Evolutionary conservation across 768 basidiomycete species (phyloP).

Genomic region (Trametes villosa): DNA sequence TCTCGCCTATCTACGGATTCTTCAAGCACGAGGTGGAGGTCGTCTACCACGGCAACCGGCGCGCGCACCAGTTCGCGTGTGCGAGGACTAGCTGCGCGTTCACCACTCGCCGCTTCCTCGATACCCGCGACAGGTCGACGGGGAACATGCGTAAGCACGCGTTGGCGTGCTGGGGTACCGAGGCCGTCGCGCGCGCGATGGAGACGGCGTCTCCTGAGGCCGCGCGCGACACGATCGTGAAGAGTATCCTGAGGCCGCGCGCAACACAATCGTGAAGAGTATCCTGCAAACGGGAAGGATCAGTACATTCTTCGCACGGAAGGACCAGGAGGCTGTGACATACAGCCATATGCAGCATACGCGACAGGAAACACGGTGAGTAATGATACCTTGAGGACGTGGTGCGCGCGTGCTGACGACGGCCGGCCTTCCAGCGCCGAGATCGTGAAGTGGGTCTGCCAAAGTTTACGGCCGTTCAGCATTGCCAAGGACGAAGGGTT

Average conservation of each 20-base stretch:
- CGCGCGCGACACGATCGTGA: not conserved
- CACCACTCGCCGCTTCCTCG: conserved; percentile 26
- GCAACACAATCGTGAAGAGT: no score
- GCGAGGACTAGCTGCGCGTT: conserved; percentile 24
- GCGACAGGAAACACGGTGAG: conserved; percentile 23
- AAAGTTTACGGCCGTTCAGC: conserved; percentile 38
- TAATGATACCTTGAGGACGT: no score
- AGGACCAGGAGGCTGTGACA: conserved; percentile 32
- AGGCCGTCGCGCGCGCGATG: conserved; percentile 21
- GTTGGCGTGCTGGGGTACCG: conserved; percentile 39
- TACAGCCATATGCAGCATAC: conserved; percentile 38
- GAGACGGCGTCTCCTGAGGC: conserved; percentile 17
- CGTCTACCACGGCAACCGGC: conserved; percentile 22
- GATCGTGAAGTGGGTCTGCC: conserved; percentile 41
- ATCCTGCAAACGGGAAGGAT: conserved; percentile 26
- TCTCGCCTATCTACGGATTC: conserved; percentile 35
- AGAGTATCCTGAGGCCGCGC: not conserved
- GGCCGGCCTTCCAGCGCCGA: no score
- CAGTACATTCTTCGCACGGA: conserved; percentile 33
- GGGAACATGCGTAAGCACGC: conserved; percentile 36
- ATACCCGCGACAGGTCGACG: conserved; percentile 32
- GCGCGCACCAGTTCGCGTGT: conserved; percentile 34
- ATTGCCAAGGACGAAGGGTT: conserved; percentile 43
- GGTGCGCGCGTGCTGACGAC: no score
- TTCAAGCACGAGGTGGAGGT: conserved; percentile 27